phyloP scores from a whole-genome alignment of 495 filamentous ascomycete genomes.

The Daldinia vernicosa region DNA sequence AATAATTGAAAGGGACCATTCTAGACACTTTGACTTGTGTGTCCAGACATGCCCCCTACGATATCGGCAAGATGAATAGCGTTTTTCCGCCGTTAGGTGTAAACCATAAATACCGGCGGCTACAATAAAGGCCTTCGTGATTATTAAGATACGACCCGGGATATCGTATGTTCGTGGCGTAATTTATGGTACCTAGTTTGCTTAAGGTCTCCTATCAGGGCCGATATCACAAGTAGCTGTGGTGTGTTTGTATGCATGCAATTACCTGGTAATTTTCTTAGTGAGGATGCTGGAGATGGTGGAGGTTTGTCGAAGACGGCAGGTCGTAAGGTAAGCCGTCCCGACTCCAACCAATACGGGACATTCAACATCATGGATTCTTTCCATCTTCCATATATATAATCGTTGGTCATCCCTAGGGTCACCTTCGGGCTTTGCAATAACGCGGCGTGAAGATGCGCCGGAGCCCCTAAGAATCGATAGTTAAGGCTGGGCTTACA shows the following conservation, averaged over 20 bases:
- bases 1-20: not conserved
- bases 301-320: slow-evolving; percentile 6
- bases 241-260: slow-evolving; percentile 5
- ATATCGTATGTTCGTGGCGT: not conserved
- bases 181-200: slow-evolving; percentile 4
- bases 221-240: not conserved
- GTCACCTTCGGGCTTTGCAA: not conserved
- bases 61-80: not conserved
- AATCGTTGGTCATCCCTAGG: not conserved
- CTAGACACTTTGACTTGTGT: not conserved
- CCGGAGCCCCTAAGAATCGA: not conserved
- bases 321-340: slow-evolving; percentile 3
- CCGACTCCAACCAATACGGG: not conserved
- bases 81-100: not conserved
- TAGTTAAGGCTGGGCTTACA: not conserved
- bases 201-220: not conserved
- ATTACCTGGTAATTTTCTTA: slow-evolving; percentile 6
- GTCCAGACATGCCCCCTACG: not conserved
- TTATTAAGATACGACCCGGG: not conserved
- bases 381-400: not conserved
- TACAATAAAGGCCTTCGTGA: not conserved
- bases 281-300: slow-evolving; percentile 1
- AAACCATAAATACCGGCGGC: not conserved
- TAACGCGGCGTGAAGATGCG: slow-evolving; percentile 7
- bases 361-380: not conserved